phyloP scores from a whole-genome alignment of 768 basidiomycete genomes.

The Lactarius quietus region DNA sequence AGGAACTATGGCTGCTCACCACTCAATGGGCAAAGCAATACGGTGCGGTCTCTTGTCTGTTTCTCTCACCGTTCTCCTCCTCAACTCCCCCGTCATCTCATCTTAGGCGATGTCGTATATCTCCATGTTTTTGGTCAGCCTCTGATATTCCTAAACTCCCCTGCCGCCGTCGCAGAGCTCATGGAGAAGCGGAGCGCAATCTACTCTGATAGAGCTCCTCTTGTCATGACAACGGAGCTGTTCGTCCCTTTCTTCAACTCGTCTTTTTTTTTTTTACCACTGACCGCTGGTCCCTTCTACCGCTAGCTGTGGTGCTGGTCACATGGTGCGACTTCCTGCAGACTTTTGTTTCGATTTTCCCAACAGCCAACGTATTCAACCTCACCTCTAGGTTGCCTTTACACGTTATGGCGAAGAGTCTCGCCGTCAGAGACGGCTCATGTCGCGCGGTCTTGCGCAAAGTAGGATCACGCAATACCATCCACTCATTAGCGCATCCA shows the following conservation, averaged over 20 bases:
- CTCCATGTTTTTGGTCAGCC: conserved; percentile 63
- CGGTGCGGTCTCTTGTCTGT: conserved; percentile 39
- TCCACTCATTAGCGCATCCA: conserved; percentile 23
- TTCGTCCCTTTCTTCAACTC: conserved; percentile 36
- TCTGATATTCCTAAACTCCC: conserved; percentile 63
- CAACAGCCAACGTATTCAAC: neutral
- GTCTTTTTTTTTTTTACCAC: neutral
- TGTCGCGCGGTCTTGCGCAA: conserved; percentile 23
- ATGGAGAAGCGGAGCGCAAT: conserved; percentile 67
- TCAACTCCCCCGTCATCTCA: conserved; percentile 12
- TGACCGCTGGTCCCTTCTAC: neutral
- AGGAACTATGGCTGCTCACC: conserved; percentile 64
- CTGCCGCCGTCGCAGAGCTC: conserved; percentile 56
- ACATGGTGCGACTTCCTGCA: conserved; percentile 19
- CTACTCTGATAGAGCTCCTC: conserved; percentile 69
- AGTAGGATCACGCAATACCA: conserved; percentile 18
- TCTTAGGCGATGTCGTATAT: conserved; percentile 58
- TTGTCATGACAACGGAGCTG: conserved; percentile 71
- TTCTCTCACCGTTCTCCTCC: neutral
- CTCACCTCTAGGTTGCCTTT: conserved; percentile 19
- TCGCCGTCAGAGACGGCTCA: conserved; percentile 25
- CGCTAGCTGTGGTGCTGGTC: conserved; percentile 21
- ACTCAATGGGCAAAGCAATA: conserved; percentile 59
- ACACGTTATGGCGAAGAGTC: conserved; percentile 24
- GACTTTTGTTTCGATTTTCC: neutral